phyloP scores from a whole-genome alignment of 257 asterid species.

The Capsicum chinense region DNA sequence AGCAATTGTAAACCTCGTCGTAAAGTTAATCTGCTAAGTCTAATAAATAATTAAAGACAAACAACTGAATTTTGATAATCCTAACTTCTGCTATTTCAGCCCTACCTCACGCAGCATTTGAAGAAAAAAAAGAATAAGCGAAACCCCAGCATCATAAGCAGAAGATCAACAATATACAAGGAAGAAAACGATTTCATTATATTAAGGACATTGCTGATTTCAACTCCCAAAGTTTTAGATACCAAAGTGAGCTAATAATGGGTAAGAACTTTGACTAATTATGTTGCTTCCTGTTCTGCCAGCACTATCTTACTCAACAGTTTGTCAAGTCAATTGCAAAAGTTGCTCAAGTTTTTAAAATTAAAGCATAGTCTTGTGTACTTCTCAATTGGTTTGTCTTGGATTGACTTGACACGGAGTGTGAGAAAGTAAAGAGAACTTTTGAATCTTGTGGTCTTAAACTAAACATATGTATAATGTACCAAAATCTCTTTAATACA shows the following conservation, averaged over 20 bases:
- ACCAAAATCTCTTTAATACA: no score
- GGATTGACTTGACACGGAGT: no score
- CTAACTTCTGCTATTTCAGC: conserved; percentile 3
- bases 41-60: background rate
- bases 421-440: no score
- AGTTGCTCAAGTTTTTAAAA: conserved; percentile 6
- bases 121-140: background rate
- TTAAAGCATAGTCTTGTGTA: background rate
- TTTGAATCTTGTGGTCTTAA: no score
- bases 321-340: background rate
- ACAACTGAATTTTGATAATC: conserved; percentile 23
- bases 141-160: conserved; percentile 12
- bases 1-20: no score
- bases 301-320: conserved; percentile 9
- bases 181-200: background rate
- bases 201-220: background rate
- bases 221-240: background rate
- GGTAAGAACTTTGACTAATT: background rate
- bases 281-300: background rate
- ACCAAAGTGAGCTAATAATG: background rate
- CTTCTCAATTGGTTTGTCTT: no score
- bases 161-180: background rate
- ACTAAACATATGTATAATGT: no score
- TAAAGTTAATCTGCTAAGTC: background rate
- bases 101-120: background rate